A percentile compares a stretch with the other conserved stretches of the same genome.
phyloP scores from a whole-genome alignment of 2,329 filamentous ascomycete species.

The Fusarium fujikuroi region DNA sequence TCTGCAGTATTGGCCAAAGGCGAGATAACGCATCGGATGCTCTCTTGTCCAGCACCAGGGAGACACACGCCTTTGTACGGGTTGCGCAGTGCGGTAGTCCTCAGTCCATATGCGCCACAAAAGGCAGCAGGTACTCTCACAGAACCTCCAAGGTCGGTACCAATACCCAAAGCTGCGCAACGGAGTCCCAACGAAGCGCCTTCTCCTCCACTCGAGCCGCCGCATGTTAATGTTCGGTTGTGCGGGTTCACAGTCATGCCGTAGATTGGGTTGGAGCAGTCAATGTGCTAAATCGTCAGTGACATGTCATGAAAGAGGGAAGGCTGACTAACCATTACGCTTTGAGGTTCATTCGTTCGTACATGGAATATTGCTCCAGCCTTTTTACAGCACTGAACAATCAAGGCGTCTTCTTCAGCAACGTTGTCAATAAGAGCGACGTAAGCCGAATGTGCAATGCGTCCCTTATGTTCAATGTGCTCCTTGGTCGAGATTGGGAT shows the following conservation, averaged over 20 bases:
- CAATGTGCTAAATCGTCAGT: neutral
- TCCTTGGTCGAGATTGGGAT: neutral
- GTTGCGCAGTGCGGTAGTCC: neutral
- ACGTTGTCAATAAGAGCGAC: neutral
- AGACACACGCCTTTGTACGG: neutral
- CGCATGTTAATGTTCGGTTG: neutral
- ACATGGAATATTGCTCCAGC: neutral
- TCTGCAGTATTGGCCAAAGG: neutral
- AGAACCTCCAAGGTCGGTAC: neutral
- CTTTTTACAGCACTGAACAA: neutral
- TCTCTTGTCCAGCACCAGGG: neutral
- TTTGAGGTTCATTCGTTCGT: neutral
- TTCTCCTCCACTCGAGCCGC: neutral
- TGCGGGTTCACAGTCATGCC: neutral
- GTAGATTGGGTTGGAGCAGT: neutral
- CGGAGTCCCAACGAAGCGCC: neutral
- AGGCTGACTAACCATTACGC: neutral
- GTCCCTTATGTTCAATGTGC: neutral
- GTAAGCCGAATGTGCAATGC: neutral
- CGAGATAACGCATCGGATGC: neutral
- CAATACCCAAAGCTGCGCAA: neutral
- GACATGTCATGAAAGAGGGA: neutral
- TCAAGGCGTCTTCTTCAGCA: neutral
- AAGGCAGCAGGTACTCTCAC: neutral
- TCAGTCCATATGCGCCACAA: neutral